A percentile compares a stretch with the other conserved stretches of the same genome.
phyloP scores from a whole-genome alignment of 305 asterid species.

The Rubia balearica region DNA sequence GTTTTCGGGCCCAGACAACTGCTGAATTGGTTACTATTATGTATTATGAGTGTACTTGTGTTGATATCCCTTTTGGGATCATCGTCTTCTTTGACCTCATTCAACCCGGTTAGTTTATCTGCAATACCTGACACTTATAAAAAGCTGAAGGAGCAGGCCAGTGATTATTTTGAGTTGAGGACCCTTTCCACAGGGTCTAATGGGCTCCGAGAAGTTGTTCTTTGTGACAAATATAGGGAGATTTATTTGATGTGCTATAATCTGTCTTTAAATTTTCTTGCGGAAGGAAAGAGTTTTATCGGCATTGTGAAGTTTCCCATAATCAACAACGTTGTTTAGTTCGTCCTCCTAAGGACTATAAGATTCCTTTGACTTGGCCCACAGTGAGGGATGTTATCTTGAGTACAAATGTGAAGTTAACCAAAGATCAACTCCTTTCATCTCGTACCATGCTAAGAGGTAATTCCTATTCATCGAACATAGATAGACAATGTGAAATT shows the following conservation, averaged over 20 bases:
- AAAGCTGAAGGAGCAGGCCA: slow-evolving; percentile 68
- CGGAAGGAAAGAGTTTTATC: slow-evolving; percentile 85
- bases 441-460: slow-evolving; percentile 98
- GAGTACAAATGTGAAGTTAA: slow-evolving; percentile 92
- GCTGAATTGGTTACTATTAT: slow-evolving; percentile 63
- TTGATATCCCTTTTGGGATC: slow-evolving; percentile 59
- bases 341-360: slow-evolving; percentile 91
- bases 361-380: slow-evolving; percentile 93
- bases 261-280: slow-evolving; percentile 66
- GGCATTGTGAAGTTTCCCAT: slow-evolving; percentile 72
- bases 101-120: slow-evolving; percentile 40
- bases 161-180: slow-evolving; percentile 65
- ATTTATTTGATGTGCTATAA: slow-evolving; percentile 90
- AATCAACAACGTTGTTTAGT: slow-evolving; percentile 63
- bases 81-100: slow-evolving; percentile 42
- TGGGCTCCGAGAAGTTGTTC: slow-evolving; percentile 33
- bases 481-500: neutral
- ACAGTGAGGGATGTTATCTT: slow-evolving; percentile 82
- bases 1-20: slow-evolving; percentile 67
- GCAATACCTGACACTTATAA: slow-evolving; percentile 46
- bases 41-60: slow-evolving; percentile 51
- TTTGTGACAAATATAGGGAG: slow-evolving; percentile 87
- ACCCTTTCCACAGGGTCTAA: slow-evolving; percentile 39
- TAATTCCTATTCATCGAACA: slow-evolving; percentile 22
- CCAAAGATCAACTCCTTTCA: slow-evolving; percentile 95